Base-by-base conservation (phyloP, 1,139 yeast genomes). In the Lodderomyces oxycetoniae region DNA sequence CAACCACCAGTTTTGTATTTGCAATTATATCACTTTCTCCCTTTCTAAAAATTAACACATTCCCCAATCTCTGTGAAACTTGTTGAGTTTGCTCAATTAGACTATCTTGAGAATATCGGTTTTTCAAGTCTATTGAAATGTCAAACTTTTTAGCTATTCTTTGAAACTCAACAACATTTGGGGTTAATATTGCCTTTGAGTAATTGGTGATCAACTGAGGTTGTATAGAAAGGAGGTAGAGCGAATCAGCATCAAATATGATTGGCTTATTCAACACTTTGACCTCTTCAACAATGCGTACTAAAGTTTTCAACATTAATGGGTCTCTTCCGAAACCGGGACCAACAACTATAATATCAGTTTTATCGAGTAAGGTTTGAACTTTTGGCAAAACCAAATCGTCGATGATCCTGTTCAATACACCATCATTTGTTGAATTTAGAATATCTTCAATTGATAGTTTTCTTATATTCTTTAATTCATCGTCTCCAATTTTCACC, bases 261-360 rank as follows among this genome's bases (percentile, higher is more conserved):
- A 91, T 56, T 0, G 95, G 95, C 38, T 71, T 59, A 41, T 67
- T 63, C 40, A 60, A 51, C 19, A 67, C 67, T 44, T 67, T 71
- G 30, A 82, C 67, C 44, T 77, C 76, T 40, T 67, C 66, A 32
- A 91, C 66, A 17, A 89, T 70, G 29, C 67, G 54, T 9, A 69
- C 69, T 37, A 83, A 68, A 1, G 82, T 70, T 34, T 71, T 66
- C 40, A 81, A 57, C 87, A 87, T 81, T 24, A 74, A 55, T 4
- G 63, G 59, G 53, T 87, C 95, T 31, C 97, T 64, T 0, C 98
- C 98, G 42, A 88, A 72, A 0, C 98, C 98, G 0, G 98, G 97
- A 0, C 98, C 98, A 26, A 89, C 70, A 2, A 91, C 85, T 17
- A 89, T 77, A 10, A 81, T 84, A 50, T 89, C 95, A 42, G 86